These are phyloP conservation scores for Penicillium silybi DNA, from an alignment of 495 filamentous ascomycete genomes.

Conservation along the genomic window DNA sequence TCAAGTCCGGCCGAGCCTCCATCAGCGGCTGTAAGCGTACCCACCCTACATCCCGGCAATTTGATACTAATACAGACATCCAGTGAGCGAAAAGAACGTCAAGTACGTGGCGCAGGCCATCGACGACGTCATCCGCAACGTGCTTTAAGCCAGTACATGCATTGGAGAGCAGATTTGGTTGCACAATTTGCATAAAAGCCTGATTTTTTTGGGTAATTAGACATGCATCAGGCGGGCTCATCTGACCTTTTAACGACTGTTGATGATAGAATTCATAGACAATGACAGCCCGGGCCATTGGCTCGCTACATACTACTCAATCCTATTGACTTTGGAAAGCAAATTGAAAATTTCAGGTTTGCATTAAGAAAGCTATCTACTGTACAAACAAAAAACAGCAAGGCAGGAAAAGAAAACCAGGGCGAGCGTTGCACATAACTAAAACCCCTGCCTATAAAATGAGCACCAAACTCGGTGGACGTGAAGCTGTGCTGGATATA, in stretches of 20 bases:
- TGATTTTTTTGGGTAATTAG: background rate
- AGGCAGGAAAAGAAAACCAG: background rate
- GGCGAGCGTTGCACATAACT: conserved; percentile 13
- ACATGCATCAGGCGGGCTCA: conserved; percentile 14
- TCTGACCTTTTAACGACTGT: conserved; percentile 16
- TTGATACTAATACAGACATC: conserved; percentile 5
- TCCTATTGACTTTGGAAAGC: background rate
- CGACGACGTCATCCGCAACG: conserved; percentile 43
- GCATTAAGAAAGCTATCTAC: conserved; percentile 23
- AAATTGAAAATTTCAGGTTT: background rate
- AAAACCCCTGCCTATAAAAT: conserved; percentile 3
- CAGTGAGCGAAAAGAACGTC: conserved; percentile 53
- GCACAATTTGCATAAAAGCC: conserved; percentile 4
- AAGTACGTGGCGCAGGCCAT: conserved; percentile 46
- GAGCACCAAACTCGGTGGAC: conserved; percentile 9
- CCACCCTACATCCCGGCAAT: background rate
- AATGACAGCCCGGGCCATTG: conserved; percentile 4
- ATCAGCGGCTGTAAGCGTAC: conserved; percentile 44
- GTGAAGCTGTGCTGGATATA: conserved; percentile 22
- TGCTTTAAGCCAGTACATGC: conserved; percentile 20
- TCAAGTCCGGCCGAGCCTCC: conserved; percentile 45
- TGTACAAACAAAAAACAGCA: conserved; percentile 26
- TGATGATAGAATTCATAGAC: conserved; percentile 28
- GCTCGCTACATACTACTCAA: background rate
- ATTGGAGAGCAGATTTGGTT: background rate